Base-by-base conservation (phyloP, 1,284 basidiomycete genomes). In the Coniferiporia weirii region DNA sequence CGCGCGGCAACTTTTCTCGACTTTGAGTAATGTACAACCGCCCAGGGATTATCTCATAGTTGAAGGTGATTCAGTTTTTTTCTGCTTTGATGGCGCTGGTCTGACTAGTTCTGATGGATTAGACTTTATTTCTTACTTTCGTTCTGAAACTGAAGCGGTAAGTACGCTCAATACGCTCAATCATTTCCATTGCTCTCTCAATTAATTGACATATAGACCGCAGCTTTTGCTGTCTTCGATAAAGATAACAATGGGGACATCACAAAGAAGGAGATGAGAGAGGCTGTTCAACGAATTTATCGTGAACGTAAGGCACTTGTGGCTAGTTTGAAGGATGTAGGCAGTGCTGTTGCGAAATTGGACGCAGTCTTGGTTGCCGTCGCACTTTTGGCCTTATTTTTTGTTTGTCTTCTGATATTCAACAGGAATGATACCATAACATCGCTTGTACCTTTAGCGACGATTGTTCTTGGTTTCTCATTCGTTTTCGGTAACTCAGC, bases 211-310 rank as follows among this genome's bases (percentile, higher is more conserved):
- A 54, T 9, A n/a, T 66, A 87, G 83, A 79, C 83, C 61, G 79
- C 81, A 27, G 91, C 90, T 1, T 93, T 93, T 65, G 73, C 76
- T 17, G 66, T 92, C 5, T 93, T 93, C 63, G 91, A 93, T 69
- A 88, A 88, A 67, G 91, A 93, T 68, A 83, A 80, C 13, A 93
- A 93, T 66, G 91, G 90, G 8, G 90, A 93, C 66, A 89, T 93
- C 59, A 80, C 78, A 15, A 91, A 85, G 70, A 78, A 76, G 36
- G 91, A 93, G 73, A 93, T 93, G 89, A 81, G 91, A 47, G 87
- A 91, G 67, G 89, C 87, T 1, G 91, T 93, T 2, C 86, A 91
- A 66, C 76, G 89, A 35, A 92, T 93, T 54, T 93, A 93, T 68
- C 77, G 81, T 54, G 91, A 93, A 70, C 79, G 90, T 19, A 90